Conservation (phyloP, 1,139 yeast species). For the Candida mesenterica region DNA sequence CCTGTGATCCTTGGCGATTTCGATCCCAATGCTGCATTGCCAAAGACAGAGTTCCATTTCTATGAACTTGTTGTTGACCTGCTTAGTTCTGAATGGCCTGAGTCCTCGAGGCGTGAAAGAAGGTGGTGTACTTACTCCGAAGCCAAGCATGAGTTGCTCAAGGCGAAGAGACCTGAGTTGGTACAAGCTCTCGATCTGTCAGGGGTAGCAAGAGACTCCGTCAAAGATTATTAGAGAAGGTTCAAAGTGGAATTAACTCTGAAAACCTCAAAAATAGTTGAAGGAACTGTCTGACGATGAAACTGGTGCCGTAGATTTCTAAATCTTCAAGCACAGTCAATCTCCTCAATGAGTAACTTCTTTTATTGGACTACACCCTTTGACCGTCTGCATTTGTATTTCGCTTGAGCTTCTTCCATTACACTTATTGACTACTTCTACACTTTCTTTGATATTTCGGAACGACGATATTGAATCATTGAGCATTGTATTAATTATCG, state of each 20-base stretch:
- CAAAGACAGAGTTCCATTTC: constrained; percentile 80
- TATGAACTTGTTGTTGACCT: constrained; percentile 67
- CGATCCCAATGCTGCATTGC: constrained; percentile 42
- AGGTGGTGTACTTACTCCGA: constrained; percentile 75
- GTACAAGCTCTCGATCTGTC: constrained; percentile 61
- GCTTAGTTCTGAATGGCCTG: constrained; percentile 74
- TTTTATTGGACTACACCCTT: too few species aligned
- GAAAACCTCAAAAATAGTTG: too few species aligned
- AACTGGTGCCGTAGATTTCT: too few species aligned
- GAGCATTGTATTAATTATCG: too few species aligned
- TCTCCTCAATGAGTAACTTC: too few species aligned
- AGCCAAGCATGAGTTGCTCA: constrained; percentile 62
- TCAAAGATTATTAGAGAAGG: constrained; percentile 2
- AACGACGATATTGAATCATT: too few species aligned
- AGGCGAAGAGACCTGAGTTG: constrained; percentile 67
- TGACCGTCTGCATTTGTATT: too few species aligned
- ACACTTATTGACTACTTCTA: too few species aligned
- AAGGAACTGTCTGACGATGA: too few species aligned
- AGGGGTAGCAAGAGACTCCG: constrained; percentile 36
- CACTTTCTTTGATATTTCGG: too few species aligned
- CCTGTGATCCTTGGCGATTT: constrained; percentile 48
- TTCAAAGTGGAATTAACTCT: constrained; percentile 7
- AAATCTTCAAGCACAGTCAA: too few species aligned
- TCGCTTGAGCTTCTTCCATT: too few species aligned
- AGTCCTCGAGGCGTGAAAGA: constrained; percentile 55